Evolutionary conservation across 192 early-diverging fungal species (phyloP).

Genomic region (Podila epicladia): DNA sequence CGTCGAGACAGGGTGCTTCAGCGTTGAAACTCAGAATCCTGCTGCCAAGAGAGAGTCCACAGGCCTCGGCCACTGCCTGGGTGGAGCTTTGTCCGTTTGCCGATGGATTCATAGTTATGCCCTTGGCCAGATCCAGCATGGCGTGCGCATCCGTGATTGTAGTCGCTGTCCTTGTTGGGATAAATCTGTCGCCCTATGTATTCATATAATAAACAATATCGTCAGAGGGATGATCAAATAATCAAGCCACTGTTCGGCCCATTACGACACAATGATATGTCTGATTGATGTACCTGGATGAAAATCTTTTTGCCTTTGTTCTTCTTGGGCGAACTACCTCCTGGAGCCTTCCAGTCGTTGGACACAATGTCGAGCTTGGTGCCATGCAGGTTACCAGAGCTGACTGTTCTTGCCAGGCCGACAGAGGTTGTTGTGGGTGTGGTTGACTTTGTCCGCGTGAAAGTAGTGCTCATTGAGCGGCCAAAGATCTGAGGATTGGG

Average conservation of each 20-base stretch:
- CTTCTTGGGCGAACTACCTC: slow-evolving; percentile 30
- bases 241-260: background rate
- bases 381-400: background rate
- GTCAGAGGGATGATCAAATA: background rate
- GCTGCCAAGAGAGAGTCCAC: slow-evolving; percentile 80
- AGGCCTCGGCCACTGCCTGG: slow-evolving; percentile 74
- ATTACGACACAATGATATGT: background rate
- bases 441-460: slow-evolving; percentile 12
- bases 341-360: slow-evolving; percentile 34
- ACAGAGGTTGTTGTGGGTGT: slow-evolving; percentile 21
- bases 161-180: slow-evolving; percentile 83
- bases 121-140: slow-evolving; percentile 30
- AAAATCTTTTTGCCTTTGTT: slow-evolving; percentile 13
- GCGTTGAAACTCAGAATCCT: slow-evolving; percentile 85
- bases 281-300: background rate
- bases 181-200: slow-evolving; percentile 84
- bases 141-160: slow-evolving; percentile 72
- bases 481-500: background rate
- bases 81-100: slow-evolving; percentile 11
- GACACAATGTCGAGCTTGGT: slow-evolving; percentile 46
- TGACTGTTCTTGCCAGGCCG: slow-evolving; percentile 14
- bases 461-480: background rate
- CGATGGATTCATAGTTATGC: slow-evolving; percentile 43
- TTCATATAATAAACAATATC: background rate
- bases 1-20: slow-evolving; percentile 68